Base-by-base conservation (phyloP, 805 yeast species). In the Kuraishia molischiana region DNA sequence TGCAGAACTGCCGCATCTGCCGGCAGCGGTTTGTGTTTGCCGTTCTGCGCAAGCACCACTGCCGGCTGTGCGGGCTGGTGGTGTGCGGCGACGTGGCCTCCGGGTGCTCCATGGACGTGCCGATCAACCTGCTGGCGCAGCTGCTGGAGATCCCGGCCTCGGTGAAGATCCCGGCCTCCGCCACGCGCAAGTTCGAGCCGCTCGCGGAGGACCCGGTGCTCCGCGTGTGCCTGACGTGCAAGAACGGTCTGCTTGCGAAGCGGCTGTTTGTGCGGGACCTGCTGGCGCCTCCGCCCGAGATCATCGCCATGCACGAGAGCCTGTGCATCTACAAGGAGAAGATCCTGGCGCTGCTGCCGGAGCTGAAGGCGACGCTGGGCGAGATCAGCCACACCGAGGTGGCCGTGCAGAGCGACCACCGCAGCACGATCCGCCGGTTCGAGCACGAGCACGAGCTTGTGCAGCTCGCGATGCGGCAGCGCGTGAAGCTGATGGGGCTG, bases 11-110 rank as follows among this genome's bases (percentile, higher is more conserved):
- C 53, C 64, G 69, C 5, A 61, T 83, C 5, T 90, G 98, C 49
- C 54, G 62, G 11, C 62, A 66, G 10, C 49, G 51, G 22, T 92
- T 86, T 54, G 64, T 69, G 9, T 58, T 82, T 32, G 52, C 75
- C 10, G 36, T 47, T 0, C 47, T 72, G 19, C 62, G 97, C 36
- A 85, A 81, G 45, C 97, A 92, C 53, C 98, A 90, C 54, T 92
- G 98, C 56, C 63, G 97, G 28, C 56, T 87, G 19, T 90, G 98
- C 62, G 97, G 97, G 0, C 51, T 58, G 20, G 74, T 83, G 1
- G 85, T 86, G 0, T 90, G 97, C 59, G 94, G 81, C 19, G 79
- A 78, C 45, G 47, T 55, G 37, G 59, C 42, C 35, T 69, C 64
- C 6, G 78, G 63, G 11, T 90, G 98, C 54, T 86, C 96, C 0